Conservation (phyloP, 169 alveolate genomes). For the Cryptosporidium tyzzeri region DNA sequence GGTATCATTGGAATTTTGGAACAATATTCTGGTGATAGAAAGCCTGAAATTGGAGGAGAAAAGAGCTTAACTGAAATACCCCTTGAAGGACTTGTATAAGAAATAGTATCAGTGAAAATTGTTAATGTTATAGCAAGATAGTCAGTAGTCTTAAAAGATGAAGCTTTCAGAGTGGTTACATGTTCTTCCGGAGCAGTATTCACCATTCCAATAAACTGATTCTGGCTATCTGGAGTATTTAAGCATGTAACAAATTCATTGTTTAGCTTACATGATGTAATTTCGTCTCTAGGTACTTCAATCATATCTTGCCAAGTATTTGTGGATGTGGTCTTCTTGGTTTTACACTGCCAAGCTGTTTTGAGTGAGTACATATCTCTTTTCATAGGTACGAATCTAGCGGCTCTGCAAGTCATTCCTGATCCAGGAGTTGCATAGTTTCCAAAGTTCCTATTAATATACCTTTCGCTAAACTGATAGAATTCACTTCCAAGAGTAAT, state of each 20-base stretch:
- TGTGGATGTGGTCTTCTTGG: background rate
- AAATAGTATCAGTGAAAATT: conserved; percentile 56
- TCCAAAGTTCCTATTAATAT: conserved; percentile 62
- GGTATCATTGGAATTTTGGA: conserved; percentile 59
- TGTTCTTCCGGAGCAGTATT: conserved; percentile 26
- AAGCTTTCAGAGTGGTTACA: conserved; percentile 32
- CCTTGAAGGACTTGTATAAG: conserved; percentile 37
- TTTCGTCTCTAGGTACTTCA: conserved; percentile 24
- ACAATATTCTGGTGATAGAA: conserved; percentile 53
- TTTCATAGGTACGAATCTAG: conserved; percentile 56
- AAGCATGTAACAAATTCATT: conserved; percentile 30
- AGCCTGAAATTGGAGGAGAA: conserved; percentile 62
- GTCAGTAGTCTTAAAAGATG: conserved; percentile 25
- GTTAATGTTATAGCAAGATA: conserved; percentile 36
- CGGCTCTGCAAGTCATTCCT: conserved; percentile 73
- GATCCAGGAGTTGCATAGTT: conserved; percentile 43
- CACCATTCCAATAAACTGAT: conserved; percentile 44
- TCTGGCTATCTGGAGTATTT: background rate
- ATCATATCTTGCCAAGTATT: conserved; percentile 43
- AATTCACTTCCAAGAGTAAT: conserved; percentile 47
- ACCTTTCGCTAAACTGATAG: conserved; percentile 53
- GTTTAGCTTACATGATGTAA: conserved; percentile 43
- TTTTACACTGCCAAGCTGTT: conserved; percentile 65
- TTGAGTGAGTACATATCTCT: conserved; percentile 60
- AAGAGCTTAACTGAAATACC: conserved; percentile 55